Evolutionary conservation across 1,284 basidiomycete species (phyloP), one percentile per base, ranked within the genome.

Genomic region (Cryptococcus deneoformans): DNA sequence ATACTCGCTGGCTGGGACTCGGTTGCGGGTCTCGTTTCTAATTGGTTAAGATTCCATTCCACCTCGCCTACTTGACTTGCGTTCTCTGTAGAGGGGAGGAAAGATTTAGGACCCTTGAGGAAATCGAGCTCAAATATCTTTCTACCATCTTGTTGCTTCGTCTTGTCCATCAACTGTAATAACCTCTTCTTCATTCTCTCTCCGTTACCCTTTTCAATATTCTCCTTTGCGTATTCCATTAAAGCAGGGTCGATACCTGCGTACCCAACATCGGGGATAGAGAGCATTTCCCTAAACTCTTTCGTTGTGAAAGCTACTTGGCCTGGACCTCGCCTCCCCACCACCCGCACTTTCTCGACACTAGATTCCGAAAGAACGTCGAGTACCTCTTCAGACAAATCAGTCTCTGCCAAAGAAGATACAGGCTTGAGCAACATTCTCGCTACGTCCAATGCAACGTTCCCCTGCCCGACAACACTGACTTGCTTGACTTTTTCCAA

Each of bases 231-330:
- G 35, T 76, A 56, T 0, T 67, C 64, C 53, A 80, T 66, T 44
- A 78, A 54, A 14, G 20, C 53, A 2, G 47, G 50, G 35, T 76
- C 69, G 2, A 79, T 65, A 5, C 75, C 70, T 0, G 60, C 60
- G 46, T 72, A 76, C 14, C 81, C 75, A 0, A 87, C 85, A 45
- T 87, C 84, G 1, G 86, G 82, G 12, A 98, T 83, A 48, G 83
- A 84, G 64, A 92, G 84, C 82, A 98, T 84, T 79, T 99, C 95
- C 34, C 95, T 82, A 3, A 97, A 82, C 77, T 99, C 96, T 77
- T 98, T 98, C 50, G 90, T 88, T 1, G 93, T 95, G 71, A 95
- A 97, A 0, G 92, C 89, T 0, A 92, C 88, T 73, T 98, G 89
- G 2, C 88, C 83, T 0, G 92, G 92, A 0, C 94, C 95, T 12